These are phyloP conservation scores for Rhexocercosporidium sp. DNA, from an alignment of 2,329 filamentous ascomycete genomes.

Conservation along the genomic window DNA sequence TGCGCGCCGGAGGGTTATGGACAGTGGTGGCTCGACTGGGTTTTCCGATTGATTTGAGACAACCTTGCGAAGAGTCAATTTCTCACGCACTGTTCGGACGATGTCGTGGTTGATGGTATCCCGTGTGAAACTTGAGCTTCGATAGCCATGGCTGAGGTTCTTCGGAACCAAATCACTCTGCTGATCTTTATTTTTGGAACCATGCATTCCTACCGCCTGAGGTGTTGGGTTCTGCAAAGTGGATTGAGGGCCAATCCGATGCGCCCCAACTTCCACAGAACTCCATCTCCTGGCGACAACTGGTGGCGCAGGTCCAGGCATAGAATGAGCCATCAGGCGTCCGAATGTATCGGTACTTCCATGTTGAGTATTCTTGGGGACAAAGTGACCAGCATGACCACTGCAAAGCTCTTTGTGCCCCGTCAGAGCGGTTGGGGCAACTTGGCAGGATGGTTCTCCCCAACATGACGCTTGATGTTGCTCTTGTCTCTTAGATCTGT, in stretches of 20 bases:
- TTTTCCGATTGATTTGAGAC: background rate
- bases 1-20: constrained; percentile 36
- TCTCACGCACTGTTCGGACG: constrained; percentile 31
- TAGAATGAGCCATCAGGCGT: constrained; percentile 4
- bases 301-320: constrained; percentile 11
- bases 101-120: constrained; percentile 28
- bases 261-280: constrained; percentile 33
- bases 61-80: constrained; percentile 30
- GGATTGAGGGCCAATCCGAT: constrained; percentile 8
- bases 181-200: background rate
- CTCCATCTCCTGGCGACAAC: constrained; percentile 35
- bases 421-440: constrained; percentile 26
- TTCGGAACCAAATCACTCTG: no score
- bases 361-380: background rate
- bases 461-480: constrained; percentile 13
- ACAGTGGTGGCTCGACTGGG: constrained; percentile 25
- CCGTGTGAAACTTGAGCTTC: constrained; percentile 26
- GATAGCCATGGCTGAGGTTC: constrained; percentile 11
- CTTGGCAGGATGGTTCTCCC: constrained; percentile 20
- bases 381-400: constrained; percentile 10
- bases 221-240: background rate
- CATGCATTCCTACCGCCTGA: background rate
- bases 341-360: constrained; percentile 14
- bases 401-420: constrained; percentile 18
- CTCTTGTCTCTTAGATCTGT: constrained; percentile 5